These are phyloP conservation scores for Lactarius sp. DNA, from an alignment of 768 basidiomycete species.

Conservation along the genomic window DNA sequence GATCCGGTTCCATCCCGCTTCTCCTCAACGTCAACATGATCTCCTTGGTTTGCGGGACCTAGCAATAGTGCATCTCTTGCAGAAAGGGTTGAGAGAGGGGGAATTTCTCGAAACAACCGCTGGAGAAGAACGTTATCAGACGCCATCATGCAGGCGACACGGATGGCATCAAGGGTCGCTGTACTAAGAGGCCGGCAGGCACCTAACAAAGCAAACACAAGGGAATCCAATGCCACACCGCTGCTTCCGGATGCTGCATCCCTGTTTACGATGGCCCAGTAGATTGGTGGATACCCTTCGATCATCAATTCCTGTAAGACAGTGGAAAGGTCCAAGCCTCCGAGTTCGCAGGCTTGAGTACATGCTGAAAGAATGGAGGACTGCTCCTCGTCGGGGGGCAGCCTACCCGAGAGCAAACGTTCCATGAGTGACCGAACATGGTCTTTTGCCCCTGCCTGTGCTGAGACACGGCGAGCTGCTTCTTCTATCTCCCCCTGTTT, in stretches of 20 bases:
- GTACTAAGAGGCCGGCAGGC: slow-evolving; percentile 38
- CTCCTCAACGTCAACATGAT: slow-evolving; percentile 46
- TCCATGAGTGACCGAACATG: not conserved
- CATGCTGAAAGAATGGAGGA: slow-evolving; percentile 52
- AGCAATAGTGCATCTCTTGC: slow-evolving; percentile 48
- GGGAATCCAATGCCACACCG: slow-evolving; percentile 28
- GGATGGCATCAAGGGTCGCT: slow-evolving; percentile 40
- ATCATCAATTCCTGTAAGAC: slow-evolving; percentile 61
- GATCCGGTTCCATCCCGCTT: slow-evolving; percentile 38
- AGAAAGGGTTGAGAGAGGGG: slow-evolving; percentile 49
- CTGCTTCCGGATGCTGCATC: slow-evolving; percentile 28
- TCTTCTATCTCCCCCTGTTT: not conserved
- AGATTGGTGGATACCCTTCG: slow-evolving; percentile 60
- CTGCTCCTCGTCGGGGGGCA: slow-evolving; percentile 9
- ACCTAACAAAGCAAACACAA: slow-evolving; percentile 48
- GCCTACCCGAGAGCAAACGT: not conserved
- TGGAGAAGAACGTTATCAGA: slow-evolving; percentile 60
- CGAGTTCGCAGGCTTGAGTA: slow-evolving; percentile 50
- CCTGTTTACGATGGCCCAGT: slow-evolving; percentile 66
- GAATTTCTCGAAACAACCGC: slow-evolving; percentile 43
- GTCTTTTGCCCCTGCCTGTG: not conserved
- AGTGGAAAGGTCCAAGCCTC: slow-evolving; percentile 46
- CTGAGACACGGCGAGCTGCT: not conserved
- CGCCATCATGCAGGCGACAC: slow-evolving; percentile 58
- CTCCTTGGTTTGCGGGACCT: slow-evolving; percentile 39